These are phyloP conservation scores for Pseudogymnoascus sp. DNA, from an alignment of 2,329 filamentous ascomycete genomes.

Conservation along the genomic window DNA sequence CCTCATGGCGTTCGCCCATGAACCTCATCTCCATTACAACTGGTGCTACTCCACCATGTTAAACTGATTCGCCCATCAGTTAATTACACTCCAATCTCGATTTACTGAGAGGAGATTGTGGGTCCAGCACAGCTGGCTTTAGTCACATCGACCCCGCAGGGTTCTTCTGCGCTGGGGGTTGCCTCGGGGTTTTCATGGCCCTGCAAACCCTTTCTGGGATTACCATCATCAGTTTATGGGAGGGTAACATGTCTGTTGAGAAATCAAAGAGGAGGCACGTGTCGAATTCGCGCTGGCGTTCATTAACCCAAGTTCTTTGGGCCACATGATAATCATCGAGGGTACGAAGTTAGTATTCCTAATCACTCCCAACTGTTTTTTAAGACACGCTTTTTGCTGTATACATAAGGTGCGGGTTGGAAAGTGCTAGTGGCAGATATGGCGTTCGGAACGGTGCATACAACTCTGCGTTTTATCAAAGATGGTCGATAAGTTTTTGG, in stretches of 20 bases:
- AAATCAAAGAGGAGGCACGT: neutral
- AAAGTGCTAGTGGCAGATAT: neutral
- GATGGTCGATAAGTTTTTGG: neutral
- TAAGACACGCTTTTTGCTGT: neutral
- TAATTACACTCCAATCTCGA: neutral
- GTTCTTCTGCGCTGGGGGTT: neutral
- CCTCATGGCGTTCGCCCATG: neutral
- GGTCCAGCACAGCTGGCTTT: neutral
- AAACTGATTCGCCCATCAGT: constrained; percentile 3
- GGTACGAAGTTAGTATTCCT: constrained; percentile 7
- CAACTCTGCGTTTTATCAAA: neutral
- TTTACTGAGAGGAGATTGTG: neutral
- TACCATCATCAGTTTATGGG: constrained; percentile 1
- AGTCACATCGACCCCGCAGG: neutral
- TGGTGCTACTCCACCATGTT: neutral
- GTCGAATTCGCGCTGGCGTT: neutral
- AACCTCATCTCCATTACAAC: neutral
- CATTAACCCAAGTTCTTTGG: constrained; percentile 2
- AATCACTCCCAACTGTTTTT: neutral
- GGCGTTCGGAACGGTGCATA: constrained; percentile 1
- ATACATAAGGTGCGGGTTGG: constrained; percentile 2
- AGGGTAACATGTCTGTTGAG: neutral
- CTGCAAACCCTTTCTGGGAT: neutral
- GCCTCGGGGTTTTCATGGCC: neutral
- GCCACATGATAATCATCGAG: neutral